These are phyloP conservation scores for Zoysia matrella DNA, from an alignment of 202 grass and related monocot species.

Conservation along the genomic window DNA sequence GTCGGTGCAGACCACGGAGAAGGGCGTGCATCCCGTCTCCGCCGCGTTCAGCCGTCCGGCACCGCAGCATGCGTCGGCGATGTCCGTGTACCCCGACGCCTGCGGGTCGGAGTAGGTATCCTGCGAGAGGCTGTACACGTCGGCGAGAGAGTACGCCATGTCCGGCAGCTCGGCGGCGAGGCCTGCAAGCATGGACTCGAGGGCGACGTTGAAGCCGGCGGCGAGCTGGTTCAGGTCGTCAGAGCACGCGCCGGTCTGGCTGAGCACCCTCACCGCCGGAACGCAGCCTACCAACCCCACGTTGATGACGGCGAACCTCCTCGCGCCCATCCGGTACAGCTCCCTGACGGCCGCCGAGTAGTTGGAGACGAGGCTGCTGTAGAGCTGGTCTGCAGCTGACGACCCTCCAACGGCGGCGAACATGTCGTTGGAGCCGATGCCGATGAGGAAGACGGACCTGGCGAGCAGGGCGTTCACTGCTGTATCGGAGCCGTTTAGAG, in stretches of 20 bases:
- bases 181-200: background rate
- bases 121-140: background rate
- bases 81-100: background rate
- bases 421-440: slow-evolving; percentile 46
- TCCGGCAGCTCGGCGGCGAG: slow-evolving; percentile 11
- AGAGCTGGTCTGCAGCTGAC: background rate
- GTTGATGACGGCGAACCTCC: slow-evolving; percentile 42
- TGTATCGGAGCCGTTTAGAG: background rate
- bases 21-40: background rate
- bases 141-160: slow-evolving; percentile 34
- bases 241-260: background rate
- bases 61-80: slow-evolving; percentile 43
- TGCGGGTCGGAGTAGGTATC: background rate
- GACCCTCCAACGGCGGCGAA: background rate
- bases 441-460: slow-evolving; percentile 51
- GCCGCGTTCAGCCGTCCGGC: slow-evolving; percentile 13
- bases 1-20: slow-evolving; percentile 2
- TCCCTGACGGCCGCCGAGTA: slow-evolving; percentile 27
- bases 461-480: background rate
- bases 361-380: slow-evolving; percentile 14
- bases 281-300: slow-evolving; percentile 27
- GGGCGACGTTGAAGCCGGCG: background rate
- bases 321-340: slow-evolving; percentile 38
- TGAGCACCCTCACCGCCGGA: background rate
- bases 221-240: slow-evolving; percentile 29